Conservation (phyloP, 805 yeast genomes). For the Zygosaccharomyces lentus region DNA sequence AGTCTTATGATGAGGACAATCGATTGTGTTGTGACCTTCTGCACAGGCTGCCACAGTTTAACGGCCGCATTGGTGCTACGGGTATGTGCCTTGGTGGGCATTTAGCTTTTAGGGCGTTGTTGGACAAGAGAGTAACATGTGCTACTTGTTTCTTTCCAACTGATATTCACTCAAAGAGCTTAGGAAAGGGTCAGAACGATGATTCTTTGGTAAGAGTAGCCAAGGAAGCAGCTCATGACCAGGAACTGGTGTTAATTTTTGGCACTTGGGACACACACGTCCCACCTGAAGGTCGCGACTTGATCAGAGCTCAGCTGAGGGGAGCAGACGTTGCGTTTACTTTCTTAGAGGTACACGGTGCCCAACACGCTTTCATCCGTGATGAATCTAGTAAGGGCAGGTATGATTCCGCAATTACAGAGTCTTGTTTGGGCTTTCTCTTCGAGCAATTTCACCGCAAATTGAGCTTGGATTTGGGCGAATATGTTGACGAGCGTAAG, state of each 20-base stretch:
- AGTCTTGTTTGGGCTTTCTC: constrained; percentile 61
- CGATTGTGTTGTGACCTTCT: constrained; percentile 60
- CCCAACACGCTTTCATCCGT: constrained; percentile 80
- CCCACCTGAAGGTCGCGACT: constrained; percentile 70
- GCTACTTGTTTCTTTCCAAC: constrained; percentile 77
- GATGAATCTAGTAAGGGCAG: constrained; percentile 79
- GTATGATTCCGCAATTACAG: constrained; percentile 73
- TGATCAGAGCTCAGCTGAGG: constrained; percentile 58
- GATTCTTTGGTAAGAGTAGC: constrained; percentile 56
- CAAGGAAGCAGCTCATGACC: constrained; percentile 48
- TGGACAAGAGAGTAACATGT: constrained; percentile 58
- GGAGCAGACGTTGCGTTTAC: constrained; percentile 59
- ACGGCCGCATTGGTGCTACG: constrained; percentile 69
- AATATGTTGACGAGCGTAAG: constrained; percentile 46
- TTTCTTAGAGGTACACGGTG: constrained; percentile 69
- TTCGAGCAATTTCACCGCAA: constrained; percentile 67
- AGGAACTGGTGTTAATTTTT: constrained; percentile 63
- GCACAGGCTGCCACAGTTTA: constrained; percentile 53
- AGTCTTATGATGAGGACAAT: constrained; percentile 74
- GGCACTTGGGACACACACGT: constrained; percentile 80
- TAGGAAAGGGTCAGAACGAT: constrained; percentile 61
- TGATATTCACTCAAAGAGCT: constrained; percentile 64
- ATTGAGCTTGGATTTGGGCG: constrained; percentile 64
- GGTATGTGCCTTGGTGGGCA: constrained; percentile 90
- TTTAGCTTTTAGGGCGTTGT: constrained; percentile 63